A percentile compares a stretch with the other conserved stretches of the same genome.
Conservation (phyloP, 345 rosid genomes). For the Euphorbia lathyris region DNA sequence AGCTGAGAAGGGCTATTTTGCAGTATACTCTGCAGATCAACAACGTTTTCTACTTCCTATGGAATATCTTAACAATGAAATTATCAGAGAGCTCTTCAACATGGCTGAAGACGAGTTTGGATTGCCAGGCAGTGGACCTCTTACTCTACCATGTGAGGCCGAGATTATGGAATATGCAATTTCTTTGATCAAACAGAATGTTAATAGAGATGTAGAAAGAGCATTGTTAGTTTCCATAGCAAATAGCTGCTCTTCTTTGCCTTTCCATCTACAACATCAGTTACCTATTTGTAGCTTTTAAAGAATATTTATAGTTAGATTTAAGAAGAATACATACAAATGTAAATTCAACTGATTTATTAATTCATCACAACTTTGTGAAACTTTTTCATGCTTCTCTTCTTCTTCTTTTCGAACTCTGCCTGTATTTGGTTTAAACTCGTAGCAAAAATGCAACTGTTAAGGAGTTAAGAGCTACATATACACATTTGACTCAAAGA, state of each 20-base stretch:
- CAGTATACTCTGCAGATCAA: slow-evolving; percentile 2
- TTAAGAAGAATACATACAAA: not conserved
- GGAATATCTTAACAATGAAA: slow-evolving; percentile 9
- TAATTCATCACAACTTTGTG: not conserved
- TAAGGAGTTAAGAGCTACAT: no score
- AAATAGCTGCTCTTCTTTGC: not conserved
- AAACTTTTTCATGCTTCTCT: no score
- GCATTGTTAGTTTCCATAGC: slow-evolving; percentile 1
- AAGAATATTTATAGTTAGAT: not conserved
- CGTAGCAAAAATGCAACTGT: no score
- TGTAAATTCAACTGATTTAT: not conserved
- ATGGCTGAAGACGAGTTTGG: slow-evolving; percentile 12
- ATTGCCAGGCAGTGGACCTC: not conserved
- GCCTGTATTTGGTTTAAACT: no score
- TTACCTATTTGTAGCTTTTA: slow-evolving; percentile 5
- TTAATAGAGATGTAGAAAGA: slow-evolving; percentile 1
- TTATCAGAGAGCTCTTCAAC: not conserved
- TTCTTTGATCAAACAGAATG: slow-evolving; percentile 10
- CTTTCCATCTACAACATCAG: not conserved
- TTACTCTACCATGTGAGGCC: not conserved
- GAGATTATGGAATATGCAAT: slow-evolving; percentile 6
- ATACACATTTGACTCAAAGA: no score
- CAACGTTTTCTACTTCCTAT: slow-evolving; percentile 9
- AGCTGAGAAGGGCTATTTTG: slow-evolving; percentile 14
- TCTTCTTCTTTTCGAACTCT: no score